phyloP scores from a whole-genome alignment of 2,329 filamentous ascomycete species.

The Aspergillus transmontanensis region DNA sequence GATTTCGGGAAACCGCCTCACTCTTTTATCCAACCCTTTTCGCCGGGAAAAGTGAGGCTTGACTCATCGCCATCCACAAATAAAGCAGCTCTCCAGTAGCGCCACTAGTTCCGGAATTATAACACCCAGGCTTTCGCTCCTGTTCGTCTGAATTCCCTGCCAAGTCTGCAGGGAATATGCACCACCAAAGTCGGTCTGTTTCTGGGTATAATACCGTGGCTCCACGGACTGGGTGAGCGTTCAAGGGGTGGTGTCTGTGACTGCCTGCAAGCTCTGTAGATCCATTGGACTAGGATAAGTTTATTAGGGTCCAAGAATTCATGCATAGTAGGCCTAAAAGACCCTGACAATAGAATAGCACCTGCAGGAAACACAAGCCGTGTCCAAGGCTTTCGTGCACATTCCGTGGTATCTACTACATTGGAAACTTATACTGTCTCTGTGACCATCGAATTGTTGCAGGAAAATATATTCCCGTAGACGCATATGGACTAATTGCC shows the following conservation, averaged over 20 bases:
- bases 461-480: background rate
- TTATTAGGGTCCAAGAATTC: slow-evolving; percentile 9
- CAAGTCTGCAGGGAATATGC: slow-evolving; percentile 24
- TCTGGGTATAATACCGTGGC: slow-evolving; percentile 36
- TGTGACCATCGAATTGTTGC: background rate
- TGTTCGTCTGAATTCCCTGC: slow-evolving; percentile 13
- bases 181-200: slow-evolving; percentile 23
- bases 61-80: slow-evolving; percentile 20
- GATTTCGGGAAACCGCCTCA: slow-evolving; percentile 36
- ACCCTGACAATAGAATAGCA: slow-evolving; percentile 11
- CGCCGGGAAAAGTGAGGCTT: slow-evolving; percentile 29
- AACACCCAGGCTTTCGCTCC: slow-evolving; percentile 11
- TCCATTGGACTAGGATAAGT: background rate
- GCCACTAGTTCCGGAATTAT: slow-evolving; percentile 10
- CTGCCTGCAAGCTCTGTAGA: slow-evolving; percentile 9
- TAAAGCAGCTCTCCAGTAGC: slow-evolving; percentile 5
- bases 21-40: slow-evolving; percentile 38
- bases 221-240: slow-evolving; percentile 26
- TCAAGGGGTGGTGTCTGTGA: slow-evolving; percentile 11
- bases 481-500: background rate
- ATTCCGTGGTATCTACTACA: background rate
- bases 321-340: slow-evolving; percentile 13
- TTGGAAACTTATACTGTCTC: background rate
- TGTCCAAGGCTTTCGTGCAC: slow-evolving; percentile 4
- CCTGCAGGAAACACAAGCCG: slow-evolving; percentile 17